Percentiles rank a stretch among this genome's conserved stretches.
Conservation (phyloP, 2,329 filamentous ascomycete genomes). For the Xylaria sp. region DNA sequence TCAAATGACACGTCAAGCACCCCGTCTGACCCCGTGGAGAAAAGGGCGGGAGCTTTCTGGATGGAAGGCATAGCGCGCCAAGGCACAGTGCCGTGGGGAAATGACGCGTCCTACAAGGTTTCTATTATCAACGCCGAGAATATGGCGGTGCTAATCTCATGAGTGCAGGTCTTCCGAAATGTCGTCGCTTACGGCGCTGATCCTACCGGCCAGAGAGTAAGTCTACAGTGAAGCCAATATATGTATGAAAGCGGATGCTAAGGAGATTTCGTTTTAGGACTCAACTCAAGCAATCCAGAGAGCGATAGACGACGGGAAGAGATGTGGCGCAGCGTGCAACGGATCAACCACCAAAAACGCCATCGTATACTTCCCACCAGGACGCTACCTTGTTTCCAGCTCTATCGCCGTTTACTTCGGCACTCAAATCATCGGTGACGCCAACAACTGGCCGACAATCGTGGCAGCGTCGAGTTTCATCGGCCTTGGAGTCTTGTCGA, state of each 20-base stretch:
- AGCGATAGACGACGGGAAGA: slow-evolving; percentile 40
- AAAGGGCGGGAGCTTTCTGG: slow-evolving; percentile 14
- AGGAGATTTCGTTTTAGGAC: slow-evolving; percentile 27
- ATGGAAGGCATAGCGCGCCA: slow-evolving; percentile 11
- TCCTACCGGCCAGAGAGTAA: slow-evolving; percentile 13
- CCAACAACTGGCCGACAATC: slow-evolving; percentile 54
- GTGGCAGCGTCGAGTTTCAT: slow-evolving; percentile 58
- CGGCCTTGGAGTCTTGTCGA: slow-evolving; percentile 10
- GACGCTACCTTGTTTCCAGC: slow-evolving; percentile 71
- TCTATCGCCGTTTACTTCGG: slow-evolving; percentile 79
- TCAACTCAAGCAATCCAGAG: slow-evolving; percentile 46
- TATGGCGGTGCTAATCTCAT: neutral
- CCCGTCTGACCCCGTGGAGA: neutral
- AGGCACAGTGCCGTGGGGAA: slow-evolving; percentile 19
- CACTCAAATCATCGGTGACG: slow-evolving; percentile 66
- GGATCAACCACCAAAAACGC: slow-evolving; percentile 39
- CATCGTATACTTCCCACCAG: slow-evolving; percentile 39
- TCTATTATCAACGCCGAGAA: neutral
- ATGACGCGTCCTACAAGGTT: slow-evolving; percentile 19
- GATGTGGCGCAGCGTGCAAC: slow-evolving; percentile 38
- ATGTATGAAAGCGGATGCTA: neutral
- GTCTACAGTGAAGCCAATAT: neutral
- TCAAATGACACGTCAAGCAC: neutral
- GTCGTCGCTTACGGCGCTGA: slow-evolving; percentile 18
- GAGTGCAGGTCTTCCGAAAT: slow-evolving; percentile 12